phyloP scores from a whole-genome alignment of 148 eudicot species.

The Oxyria digyna region DNA sequence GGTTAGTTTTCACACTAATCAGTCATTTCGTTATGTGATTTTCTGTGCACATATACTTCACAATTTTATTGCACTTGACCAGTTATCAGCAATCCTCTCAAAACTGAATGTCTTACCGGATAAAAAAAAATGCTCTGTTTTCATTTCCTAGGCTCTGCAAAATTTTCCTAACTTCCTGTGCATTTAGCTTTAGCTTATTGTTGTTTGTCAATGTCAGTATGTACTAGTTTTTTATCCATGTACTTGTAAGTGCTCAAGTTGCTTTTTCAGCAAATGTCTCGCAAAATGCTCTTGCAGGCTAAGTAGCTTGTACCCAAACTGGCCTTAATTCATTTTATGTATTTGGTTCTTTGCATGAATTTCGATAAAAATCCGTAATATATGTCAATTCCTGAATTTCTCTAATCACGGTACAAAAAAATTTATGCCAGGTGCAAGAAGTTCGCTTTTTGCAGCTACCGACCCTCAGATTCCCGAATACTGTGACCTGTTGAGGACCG shows the following conservation, averaged over 20 bases:
- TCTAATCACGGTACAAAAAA: not conserved
- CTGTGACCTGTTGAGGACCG: conserved; percentile 70
- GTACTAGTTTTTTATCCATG: not conserved
- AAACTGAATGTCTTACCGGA: not conserved
- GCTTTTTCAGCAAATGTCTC: not conserved
- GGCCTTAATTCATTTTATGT: no score
- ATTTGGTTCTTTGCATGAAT: not conserved
- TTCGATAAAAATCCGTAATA: not conserved
- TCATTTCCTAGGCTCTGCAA: not conserved
- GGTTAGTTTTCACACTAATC: conserved; percentile 19
- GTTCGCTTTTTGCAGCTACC: conserved; percentile 87
- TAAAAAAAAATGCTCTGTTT: not conserved
- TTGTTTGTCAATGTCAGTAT: not conserved
- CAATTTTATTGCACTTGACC: not conserved
- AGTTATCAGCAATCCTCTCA: not conserved
- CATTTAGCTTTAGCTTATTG: not conserved
- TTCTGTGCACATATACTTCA: not conserved
- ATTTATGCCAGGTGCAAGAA: conserved; percentile 59
- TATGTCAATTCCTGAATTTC: not conserved
- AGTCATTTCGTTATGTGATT: not conserved
- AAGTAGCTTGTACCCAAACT: no score
- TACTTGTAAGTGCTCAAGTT: not conserved
- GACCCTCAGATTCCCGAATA: conserved; percentile 89
- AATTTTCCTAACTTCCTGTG: no score
- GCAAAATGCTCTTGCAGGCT: no score